A percentile compares a stretch with the other conserved stretches of the same genome.
Evolutionary conservation across 805 yeast genomes (phyloP).

Genomic region (Saturnispora galanensis): DNA sequence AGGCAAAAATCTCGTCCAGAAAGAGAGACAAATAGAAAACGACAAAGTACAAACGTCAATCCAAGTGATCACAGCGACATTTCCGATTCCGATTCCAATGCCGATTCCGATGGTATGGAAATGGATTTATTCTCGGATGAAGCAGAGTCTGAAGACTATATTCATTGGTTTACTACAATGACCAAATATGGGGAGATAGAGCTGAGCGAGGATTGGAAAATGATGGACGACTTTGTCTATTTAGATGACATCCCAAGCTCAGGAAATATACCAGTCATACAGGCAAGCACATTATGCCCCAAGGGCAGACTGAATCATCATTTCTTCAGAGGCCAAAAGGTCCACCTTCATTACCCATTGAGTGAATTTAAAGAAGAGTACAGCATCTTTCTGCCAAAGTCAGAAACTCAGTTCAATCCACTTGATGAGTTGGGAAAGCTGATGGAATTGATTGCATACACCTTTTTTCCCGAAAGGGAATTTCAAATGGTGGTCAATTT

Average conservation of each 20-base stretch:
- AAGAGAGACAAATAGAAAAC: background rate
- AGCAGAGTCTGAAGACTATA: conserved; percentile 3
- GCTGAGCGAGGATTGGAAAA: conserved; percentile 10
- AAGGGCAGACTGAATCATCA: conserved; percentile 19
- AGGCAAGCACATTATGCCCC: conserved; percentile 1
- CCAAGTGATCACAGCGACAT: no score
- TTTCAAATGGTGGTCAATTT: conserved; percentile 27
- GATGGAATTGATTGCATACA: conserved; percentile 34
- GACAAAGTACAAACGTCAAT: no score
- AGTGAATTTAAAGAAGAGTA: conserved; percentile 44
- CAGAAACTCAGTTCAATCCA: conserved; percentile 50
- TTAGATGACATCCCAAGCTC: conserved; percentile 10
- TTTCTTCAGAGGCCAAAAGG: conserved; percentile 18
- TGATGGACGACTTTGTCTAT: conserved; percentile 17
- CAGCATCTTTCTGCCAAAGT: conserved; percentile 39
- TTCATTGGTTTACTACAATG: conserved; percentile 19
- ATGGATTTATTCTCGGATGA: no score
- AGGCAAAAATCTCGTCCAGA: background rate
- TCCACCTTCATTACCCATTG: conserved; percentile 27
- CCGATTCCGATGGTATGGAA: no score
- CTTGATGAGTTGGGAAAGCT: conserved; percentile 47
- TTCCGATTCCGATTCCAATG: no score
- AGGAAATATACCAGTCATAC: background rate
- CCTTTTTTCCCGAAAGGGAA: conserved; percentile 32
- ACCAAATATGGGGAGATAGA: conserved; percentile 10